phyloP scores from a whole-genome alignment of 2,329 filamentous ascomycete species.

The Diaporthe vaccinii region DNA sequence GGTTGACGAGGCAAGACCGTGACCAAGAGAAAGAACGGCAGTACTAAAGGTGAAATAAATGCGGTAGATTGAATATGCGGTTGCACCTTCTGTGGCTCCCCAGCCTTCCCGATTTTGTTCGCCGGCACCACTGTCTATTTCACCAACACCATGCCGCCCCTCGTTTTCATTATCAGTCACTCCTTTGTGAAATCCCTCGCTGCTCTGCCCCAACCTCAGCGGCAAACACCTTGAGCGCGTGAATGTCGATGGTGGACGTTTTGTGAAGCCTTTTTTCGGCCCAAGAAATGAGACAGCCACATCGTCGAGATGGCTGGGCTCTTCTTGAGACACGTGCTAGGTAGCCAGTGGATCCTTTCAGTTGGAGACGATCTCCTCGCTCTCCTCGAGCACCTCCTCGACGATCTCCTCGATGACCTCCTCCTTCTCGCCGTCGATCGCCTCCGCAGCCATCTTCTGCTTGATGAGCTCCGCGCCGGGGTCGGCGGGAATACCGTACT shows the following conservation, averaged over 20 bases:
- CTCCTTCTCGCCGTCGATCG: conserved; percentile 76
- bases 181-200: neutral
- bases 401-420: conserved; percentile 89
- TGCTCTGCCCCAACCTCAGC: neutral
- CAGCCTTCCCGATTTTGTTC: conserved; percentile 11
- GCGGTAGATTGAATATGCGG: conserved; percentile 7
- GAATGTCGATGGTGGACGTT: neutral
- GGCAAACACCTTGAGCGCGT: neutral
- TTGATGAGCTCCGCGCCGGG: conserved; percentile 73
- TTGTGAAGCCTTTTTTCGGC: neutral
- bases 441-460: conserved; percentile 65
- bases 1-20: no score
- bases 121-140: conserved; percentile 9
- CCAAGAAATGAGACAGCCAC: neutral
- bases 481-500: conserved; percentile 75
- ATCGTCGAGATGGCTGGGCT: neutral
- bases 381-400: conserved; percentile 87
- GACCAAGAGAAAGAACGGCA: neutral
- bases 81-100: neutral
- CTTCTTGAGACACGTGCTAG: neutral
- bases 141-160: neutral
- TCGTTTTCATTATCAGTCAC: neutral
- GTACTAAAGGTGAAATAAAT: neutral
- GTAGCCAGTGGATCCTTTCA: neutral
- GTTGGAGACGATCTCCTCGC: conserved; percentile 76